phyloP scores from a whole-genome alignment of 495 filamentous ascomycete genomes.

The Aspergillus sparsus region DNA sequence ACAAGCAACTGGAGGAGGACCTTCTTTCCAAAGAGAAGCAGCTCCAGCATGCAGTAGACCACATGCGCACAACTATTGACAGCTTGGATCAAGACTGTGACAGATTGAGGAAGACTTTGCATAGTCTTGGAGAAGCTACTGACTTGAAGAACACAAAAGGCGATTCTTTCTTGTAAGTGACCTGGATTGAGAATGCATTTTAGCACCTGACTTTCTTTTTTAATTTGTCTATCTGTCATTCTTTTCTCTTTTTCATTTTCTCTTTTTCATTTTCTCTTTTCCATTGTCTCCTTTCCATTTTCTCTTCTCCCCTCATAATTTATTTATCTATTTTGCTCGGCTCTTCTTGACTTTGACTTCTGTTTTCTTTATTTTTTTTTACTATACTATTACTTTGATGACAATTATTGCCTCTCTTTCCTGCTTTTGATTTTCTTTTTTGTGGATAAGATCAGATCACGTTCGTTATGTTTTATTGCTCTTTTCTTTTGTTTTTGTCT shows the following conservation, averaged over 20 bases:
- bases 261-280: constrained; percentile 18
- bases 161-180: constrained; percentile 65
- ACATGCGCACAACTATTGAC: constrained; percentile 54
- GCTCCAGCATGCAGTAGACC: constrained; percentile 48
- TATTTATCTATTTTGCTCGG: constrained; percentile 9
- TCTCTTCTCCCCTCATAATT: constrained; percentile 22
- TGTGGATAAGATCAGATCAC: constrained; percentile 19
- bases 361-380: constrained; percentile 4
- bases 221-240: constrained; percentile 23
- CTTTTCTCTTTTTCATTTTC: constrained; percentile 18
- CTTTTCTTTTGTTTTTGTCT: constrained; percentile 25
- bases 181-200: constrained; percentile 31
- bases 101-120: constrained; percentile 57
- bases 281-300: too few relatives aligned
- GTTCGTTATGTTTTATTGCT: constrained; percentile 14
- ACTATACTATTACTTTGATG: constrained; percentile 7
- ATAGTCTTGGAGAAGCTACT: constrained; percentile 59
- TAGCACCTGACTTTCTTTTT: constrained; percentile 23
- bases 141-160: constrained; percentile 61
- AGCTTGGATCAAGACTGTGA: constrained; percentile 57
- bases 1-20: constrained; percentile 48
- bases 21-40: constrained; percentile 52
- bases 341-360: background rate
- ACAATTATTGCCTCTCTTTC: constrained; percentile 14
- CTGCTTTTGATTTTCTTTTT: constrained; percentile 25